Evolutionary conservation across 2,329 filamentous ascomycete species (phyloP).

Genomic region (Talaromyces piceae): DNA sequence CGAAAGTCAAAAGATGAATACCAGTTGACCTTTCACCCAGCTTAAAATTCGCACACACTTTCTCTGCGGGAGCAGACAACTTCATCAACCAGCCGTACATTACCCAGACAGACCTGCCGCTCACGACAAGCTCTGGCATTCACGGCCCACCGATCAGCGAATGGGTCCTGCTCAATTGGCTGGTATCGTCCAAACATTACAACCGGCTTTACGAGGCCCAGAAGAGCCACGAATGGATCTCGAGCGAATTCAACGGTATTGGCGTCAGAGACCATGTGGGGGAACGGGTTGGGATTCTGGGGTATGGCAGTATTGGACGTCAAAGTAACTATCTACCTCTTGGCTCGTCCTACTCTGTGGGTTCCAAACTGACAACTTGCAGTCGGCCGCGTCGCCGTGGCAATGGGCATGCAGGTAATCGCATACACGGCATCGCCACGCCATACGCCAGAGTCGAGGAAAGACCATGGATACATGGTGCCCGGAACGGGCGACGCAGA

Average conservation of each 20-base stretch:
- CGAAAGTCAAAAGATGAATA: neutral
- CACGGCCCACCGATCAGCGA: conserved; percentile 60
- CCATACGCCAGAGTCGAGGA: conserved; percentile 56
- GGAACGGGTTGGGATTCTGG: conserved; percentile 52
- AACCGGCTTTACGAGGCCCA: conserved; percentile 50
- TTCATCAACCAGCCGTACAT: conserved; percentile 47
- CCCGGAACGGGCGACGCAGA: conserved; percentile 58
- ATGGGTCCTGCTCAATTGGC: conserved; percentile 57
- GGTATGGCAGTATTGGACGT: conserved; percentile 56
- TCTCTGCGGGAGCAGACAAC: conserved; percentile 52
- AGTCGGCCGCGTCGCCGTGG: conserved; percentile 52
- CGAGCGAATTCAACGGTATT: neutral
- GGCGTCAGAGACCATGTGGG: conserved; percentile 46
- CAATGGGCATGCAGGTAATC: conserved; percentile 64
- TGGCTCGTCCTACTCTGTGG: neutral
- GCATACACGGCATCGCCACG: conserved; percentile 67
- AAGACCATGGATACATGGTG: conserved; percentile 60
- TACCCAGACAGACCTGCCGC: conserved; percentile 43
- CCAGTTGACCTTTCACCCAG: conserved; percentile 17
- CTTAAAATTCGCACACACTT: conserved; percentile 48
- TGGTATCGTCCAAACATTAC: conserved; percentile 52
- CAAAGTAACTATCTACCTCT: conserved; percentile 39
- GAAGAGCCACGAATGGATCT: conserved; percentile 47
- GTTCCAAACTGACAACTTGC: conserved; percentile 5
- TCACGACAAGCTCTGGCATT: conserved; percentile 50